phyloP scores from a whole-genome alignment of 768 basidiomycete genomes.

The Pulveroboletus sp. region DNA sequence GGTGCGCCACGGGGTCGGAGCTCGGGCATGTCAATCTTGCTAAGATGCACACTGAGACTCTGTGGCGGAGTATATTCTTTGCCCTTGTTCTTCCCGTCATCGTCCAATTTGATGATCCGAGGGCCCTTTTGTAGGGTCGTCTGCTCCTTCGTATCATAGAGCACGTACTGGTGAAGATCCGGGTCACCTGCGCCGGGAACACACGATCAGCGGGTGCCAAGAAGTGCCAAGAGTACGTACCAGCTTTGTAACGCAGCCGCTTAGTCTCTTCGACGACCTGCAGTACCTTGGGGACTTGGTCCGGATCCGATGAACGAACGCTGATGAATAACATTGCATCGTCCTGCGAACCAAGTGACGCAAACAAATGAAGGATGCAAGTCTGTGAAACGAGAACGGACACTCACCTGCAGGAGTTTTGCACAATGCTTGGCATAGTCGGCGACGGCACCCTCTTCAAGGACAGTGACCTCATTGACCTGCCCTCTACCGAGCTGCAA shows the following conservation, averaged over 20 bases:
- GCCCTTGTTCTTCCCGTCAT: conserved; percentile 38
- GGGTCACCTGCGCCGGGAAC: conserved; percentile 47
- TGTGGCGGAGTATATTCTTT: conserved; percentile 62
- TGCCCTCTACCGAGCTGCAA: conserved; percentile 63
- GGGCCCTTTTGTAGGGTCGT: conserved; percentile 47
- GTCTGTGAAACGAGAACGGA: too few species aligned
- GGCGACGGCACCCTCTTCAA: conserved; percentile 56
- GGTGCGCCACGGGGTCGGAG: conserved; percentile 34
- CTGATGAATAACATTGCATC: conserved; percentile 79
- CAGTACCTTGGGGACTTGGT: conserved; percentile 73
- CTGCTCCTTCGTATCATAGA: conserved; percentile 51
- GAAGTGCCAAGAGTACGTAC: conserved; percentile 34
- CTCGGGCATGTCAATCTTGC: conserved; percentile 87
- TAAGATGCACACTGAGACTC: conserved; percentile 67
- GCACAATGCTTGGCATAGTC: conserved; percentile 72
- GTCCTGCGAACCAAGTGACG: conserved; percentile 42
- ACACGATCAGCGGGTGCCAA: conserved; percentile 11
- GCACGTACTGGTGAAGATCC: conserved; percentile 72
- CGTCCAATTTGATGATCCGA: conserved; percentile 58
- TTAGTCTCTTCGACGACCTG: conserved; percentile 78
- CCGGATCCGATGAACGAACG: conserved; percentile 57
- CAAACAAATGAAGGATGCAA: neutral
- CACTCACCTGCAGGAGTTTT: conserved; percentile 54
- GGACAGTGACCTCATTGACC: conserved; percentile 70
- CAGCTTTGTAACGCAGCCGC: conserved; percentile 70